A percentile compares a stretch with the other conserved stretches of the same genome.
These are phyloP conservation scores for Corinectria fuckeliana DNA, from an alignment of 2,329 filamentous ascomycete genomes.

Conservation along the genomic window DNA sequence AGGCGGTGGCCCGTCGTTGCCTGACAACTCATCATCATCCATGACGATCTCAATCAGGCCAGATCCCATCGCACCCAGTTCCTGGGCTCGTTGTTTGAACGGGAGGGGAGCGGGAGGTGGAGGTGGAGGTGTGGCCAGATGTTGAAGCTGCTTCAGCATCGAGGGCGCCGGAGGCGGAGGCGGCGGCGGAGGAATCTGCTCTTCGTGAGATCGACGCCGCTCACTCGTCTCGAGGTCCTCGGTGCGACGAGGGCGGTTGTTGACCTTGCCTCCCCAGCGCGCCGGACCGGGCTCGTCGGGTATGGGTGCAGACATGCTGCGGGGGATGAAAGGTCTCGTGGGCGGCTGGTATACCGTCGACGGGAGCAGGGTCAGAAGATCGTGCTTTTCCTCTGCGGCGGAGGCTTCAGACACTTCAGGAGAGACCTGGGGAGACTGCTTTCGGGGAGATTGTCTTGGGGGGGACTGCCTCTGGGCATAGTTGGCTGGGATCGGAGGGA, in stretches of 20 bases:
- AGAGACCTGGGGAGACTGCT: constrained; percentile 49
- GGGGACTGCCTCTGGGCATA: constrained; percentile 54
- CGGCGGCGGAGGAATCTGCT: constrained; percentile 58
- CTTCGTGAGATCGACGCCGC: constrained; percentile 57
- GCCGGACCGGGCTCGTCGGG: constrained; percentile 46
- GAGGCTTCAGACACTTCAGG: constrained; percentile 40
- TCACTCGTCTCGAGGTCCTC: constrained; percentile 52
- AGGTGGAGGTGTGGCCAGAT: constrained; percentile 65
- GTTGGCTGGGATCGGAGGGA: constrained; percentile 58
- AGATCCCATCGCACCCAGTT: constrained; percentile 56
- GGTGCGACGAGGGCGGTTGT: constrained; percentile 52
- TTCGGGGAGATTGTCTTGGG: too few relatives aligned
- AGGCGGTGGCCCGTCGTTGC: constrained; percentile 32
- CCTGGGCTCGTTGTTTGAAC: constrained; percentile 47
- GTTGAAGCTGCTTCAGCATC: constrained; percentile 67
- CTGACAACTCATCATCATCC: constrained; percentile 60
- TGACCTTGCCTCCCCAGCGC: constrained; percentile 45
- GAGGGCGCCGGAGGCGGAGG: constrained; percentile 58
- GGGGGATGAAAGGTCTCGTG: constrained; percentile 54
- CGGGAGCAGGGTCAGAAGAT: constrained; percentile 57
- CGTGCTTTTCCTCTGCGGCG: constrained; percentile 38
- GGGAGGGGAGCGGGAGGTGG: constrained; percentile 67
- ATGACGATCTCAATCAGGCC: constrained; percentile 72
- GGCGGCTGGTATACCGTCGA: constrained; percentile 68
- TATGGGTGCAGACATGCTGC: constrained; percentile 67